A percentile compares a stretch with the other conserved stretches of the same genome.
phyloP scores from a whole-genome alignment of 805 yeast genomes.

The Wickerhamomyces strasburgensis region DNA sequence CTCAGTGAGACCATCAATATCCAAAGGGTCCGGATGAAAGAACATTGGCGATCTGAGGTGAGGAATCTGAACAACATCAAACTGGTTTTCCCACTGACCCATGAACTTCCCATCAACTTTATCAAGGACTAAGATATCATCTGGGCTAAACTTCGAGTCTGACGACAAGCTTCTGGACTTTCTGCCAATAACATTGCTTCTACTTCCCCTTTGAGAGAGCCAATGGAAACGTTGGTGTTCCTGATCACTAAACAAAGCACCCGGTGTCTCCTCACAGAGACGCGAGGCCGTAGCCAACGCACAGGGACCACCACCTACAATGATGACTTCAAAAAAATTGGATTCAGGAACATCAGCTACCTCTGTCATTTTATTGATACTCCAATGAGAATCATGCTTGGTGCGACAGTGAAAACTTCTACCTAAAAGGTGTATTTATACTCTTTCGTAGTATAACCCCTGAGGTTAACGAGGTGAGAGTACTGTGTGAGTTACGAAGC shows the following conservation, averaged over 20 bases:
- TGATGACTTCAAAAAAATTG: conserved; percentile 32
- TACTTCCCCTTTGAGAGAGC: conserved; percentile 27
- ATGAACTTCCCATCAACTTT: conserved; percentile 29
- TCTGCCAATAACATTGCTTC: conserved; percentile 4
- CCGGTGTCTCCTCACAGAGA: conserved; percentile 38
- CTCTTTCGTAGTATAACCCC: too few relatives aligned
- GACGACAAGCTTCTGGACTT: conserved; percentile 2
- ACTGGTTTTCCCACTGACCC: conserved; percentile 42
- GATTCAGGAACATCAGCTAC: conserved; percentile 7
- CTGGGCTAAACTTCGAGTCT: conserved; percentile 13
- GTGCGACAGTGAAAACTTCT: too few relatives aligned
- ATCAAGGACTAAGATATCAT: conserved; percentile 35
- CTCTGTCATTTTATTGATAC: too few relatives aligned
- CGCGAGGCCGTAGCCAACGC: conserved; percentile 38
- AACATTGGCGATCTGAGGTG: conserved; percentile 43
- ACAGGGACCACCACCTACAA: conserved; percentile 45
- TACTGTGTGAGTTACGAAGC: not conserved
- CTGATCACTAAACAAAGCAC: conserved; percentile 40
- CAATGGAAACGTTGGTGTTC: conserved; percentile 44
- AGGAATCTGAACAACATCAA: conserved; percentile 37
- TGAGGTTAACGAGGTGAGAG: not conserved
- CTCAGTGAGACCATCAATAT: conserved; percentile 39
- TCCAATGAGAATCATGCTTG: too few relatives aligned
- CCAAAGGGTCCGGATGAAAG: conserved; percentile 42
- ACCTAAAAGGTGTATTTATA: too few relatives aligned